These are phyloP conservation scores for Tripterygium wilfordii DNA, from an alignment of 177 flowering plant species.

Conservation along the genomic window DNA sequence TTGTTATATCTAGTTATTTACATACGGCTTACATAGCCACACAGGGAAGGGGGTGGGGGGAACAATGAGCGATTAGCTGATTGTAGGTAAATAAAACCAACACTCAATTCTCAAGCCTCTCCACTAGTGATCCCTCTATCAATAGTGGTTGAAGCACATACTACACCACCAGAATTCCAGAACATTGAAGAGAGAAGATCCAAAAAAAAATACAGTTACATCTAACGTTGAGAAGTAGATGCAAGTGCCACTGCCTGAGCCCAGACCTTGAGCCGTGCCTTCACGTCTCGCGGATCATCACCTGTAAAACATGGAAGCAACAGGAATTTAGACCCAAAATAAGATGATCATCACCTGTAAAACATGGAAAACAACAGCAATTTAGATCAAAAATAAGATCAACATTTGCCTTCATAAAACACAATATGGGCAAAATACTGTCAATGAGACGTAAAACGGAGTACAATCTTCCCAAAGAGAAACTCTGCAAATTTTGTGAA, in stretches of 20 bases:
- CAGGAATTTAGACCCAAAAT: neutral
- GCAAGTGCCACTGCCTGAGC: slow-evolving; percentile 76
- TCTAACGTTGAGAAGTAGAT: slow-evolving; percentile 42
- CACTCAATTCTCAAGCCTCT: too few species aligned
- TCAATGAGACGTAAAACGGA: too few species aligned
- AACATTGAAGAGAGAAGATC: neutral
- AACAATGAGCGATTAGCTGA: too few species aligned
- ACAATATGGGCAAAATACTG: neutral
- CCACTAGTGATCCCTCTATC: too few species aligned
- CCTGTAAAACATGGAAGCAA: slow-evolving; percentile 29
- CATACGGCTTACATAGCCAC: too few species aligned
- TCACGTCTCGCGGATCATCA: slow-evolving; percentile 69
- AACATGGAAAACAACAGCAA: neutral
- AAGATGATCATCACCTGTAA: neutral
- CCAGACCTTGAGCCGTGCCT: slow-evolving; percentile 78
- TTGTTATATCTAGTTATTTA: too few species aligned
- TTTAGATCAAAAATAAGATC: too few species aligned
- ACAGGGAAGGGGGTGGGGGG: too few species aligned
- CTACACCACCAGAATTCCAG: neutral
- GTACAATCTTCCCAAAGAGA: neutral
- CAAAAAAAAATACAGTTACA: slow-evolving; percentile 3
- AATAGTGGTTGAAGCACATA: too few species aligned
- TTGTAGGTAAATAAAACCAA: too few species aligned
- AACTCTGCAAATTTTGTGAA: neutral
- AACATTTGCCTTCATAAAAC: neutral